Evolutionary conservation across 2,329 filamentous ascomycete species (phyloP), one percentile per base, ranked within the genome.

Genomic region (Neofusicoccum ribis): DNA sequence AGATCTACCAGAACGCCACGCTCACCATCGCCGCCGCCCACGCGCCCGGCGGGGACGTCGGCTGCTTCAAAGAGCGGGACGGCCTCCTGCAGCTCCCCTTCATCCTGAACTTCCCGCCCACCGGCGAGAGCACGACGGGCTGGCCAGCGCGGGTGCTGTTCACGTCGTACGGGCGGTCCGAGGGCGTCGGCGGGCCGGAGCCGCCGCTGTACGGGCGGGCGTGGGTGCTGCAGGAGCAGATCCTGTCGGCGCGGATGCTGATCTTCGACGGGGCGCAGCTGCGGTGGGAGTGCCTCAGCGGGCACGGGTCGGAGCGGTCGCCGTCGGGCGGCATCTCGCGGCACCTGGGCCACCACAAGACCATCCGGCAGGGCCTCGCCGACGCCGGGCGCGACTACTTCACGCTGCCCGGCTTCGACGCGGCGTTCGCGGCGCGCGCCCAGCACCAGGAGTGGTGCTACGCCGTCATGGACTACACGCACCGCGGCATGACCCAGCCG

Each of bases 361-460:
- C 20, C 15, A 64, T 72, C 27, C 66, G 66, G 1, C 50, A 17
- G 3, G 68, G 67, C 2, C 69, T 72, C 11, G 67, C 65, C 50
- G 41, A 66, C 27, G 5, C 27, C 8, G 51, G 65, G 5, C 20
- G 31, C 0, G 69, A 72, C 11, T 70, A 66, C 47, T 70, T 70
- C 60, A 17, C 65, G 15, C 41, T 64, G 8, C 46, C 64, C 3
- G 59, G 64, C 1, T 47, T 39, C 3, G 47, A 51, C 3, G 47
- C 64, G 15, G 43, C 36, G 5, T 60, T 65, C 43, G 67, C 64
- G 15, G 37, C 56, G 7, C 66, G 52, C 5, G 7, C 34, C 7
- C 65, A 69, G 46, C 64, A 69, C 8, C 52, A 67, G 20, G 20
- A 65, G 5, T 72, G 71, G 72, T 68, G 65, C 47, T 51, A 65